Conservation (phyloP, 2,329 filamentous ascomycete species). For the Xylariales sp. region DNA sequence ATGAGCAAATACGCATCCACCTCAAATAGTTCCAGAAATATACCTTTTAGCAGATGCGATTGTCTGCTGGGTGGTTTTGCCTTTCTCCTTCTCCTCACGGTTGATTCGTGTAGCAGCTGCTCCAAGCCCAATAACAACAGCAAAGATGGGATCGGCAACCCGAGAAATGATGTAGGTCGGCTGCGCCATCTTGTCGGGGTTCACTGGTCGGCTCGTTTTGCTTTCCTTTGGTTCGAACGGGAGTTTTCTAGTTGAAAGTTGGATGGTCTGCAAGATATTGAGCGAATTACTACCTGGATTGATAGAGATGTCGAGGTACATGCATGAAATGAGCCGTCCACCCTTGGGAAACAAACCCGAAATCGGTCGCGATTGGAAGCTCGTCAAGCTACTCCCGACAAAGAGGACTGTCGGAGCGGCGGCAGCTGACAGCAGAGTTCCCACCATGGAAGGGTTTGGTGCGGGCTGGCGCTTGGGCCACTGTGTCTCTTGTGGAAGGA, state of each 20-base stretch:
- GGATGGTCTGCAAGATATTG: background rate
- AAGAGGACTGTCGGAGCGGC: no score
- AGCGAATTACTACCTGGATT: no score
- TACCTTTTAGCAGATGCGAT: slow-evolving; percentile 43
- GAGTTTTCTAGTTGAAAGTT: background rate
- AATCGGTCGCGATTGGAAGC: no score
- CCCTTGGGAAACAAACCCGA: no score
- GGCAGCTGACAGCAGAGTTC: no score
- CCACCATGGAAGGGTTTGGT: no score
- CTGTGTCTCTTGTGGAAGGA: background rate
- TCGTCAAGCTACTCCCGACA: no score
- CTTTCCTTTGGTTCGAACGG: background rate
- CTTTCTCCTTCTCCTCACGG: slow-evolving; percentile 56
- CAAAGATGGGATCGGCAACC: slow-evolving; percentile 55
- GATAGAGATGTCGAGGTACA: no score
- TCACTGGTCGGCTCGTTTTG: background rate
- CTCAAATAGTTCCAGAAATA: no score
- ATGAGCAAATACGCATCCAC: no score
- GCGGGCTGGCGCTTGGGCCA: slow-evolving; percentile 1
- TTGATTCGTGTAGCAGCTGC: slow-evolving; percentile 55
- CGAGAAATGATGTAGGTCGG: slow-evolving; percentile 58
- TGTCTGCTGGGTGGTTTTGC: slow-evolving; percentile 46
- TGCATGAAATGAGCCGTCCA: no score
- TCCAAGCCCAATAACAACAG: slow-evolving; percentile 49
- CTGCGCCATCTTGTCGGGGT: slow-evolving; percentile 46